These are phyloP conservation scores for Glomus cerebriforme DNA, from an alignment of 192 early-diverging fungal species.

Conservation along the genomic window DNA sequence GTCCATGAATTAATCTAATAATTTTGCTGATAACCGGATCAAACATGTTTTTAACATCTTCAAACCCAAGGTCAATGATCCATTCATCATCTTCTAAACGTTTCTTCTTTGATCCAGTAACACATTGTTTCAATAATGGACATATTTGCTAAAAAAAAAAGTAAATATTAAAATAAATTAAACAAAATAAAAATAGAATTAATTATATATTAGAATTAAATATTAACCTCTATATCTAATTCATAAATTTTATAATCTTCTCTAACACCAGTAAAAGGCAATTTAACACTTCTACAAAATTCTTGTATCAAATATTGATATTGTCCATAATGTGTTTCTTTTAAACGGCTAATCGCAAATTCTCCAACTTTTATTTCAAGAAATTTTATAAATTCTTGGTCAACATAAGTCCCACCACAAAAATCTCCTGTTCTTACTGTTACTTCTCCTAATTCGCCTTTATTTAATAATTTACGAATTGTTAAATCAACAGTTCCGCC, in stretches of 20 bases:
- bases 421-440: constrained; percentile 2
- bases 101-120: neutral
- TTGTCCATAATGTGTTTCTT: constrained; percentile 8
- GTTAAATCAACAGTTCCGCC: constrained; percentile 33
- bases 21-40: constrained; percentile 46
- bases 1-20: constrained; percentile 44
- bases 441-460: neutral
- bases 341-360: neutral
- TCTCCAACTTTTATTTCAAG: neutral
- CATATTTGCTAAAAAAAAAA: neutral
- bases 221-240: neutral
- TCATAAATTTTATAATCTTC: neutral
- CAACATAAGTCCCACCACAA: too few relatives aligned
- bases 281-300: neutral
- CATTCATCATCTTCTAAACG: neutral
- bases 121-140: neutral
- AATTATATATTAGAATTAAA: too few relatives aligned
- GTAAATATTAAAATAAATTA: too few relatives aligned
- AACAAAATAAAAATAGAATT: too few relatives aligned
- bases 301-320: constrained; percentile 13
- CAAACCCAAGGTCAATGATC: neutral
- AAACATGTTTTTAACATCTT: constrained; percentile 44
- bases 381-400: constrained; percentile 19
- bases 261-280: neutral
- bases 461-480: too few relatives aligned